These are phyloP conservation scores for Aspergillus ochraceus DNA, from an alignment of 2,329 filamentous ascomycete genomes.

Conservation along the genomic window DNA sequence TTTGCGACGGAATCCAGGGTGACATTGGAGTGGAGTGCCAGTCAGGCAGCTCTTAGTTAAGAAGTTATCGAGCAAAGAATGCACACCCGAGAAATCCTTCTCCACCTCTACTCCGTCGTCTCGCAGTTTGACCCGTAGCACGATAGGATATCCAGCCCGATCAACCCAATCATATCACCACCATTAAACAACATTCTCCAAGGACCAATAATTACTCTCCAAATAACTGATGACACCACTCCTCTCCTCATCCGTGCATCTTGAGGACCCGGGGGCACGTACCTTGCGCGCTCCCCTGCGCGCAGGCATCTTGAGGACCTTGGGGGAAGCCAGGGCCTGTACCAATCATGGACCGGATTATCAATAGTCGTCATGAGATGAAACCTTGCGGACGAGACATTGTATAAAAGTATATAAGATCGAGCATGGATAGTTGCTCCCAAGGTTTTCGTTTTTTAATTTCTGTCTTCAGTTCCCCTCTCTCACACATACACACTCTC, in stretches of 20 bases:
- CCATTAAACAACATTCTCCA: neutral
- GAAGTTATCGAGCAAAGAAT: neutral
- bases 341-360: constrained; percentile 9
- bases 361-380: neutral
- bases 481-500: too few species aligned
- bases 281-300: neutral
- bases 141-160: too few species aligned
- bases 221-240: neutral
- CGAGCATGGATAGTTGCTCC: neutral
- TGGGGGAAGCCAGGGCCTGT: neutral
- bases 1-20: constrained; percentile 52
- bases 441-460: neutral
- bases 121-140: neutral
- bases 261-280: neutral
- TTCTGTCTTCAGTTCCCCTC: neutral
- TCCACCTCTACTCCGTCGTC: too few species aligned
- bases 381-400: neutral
- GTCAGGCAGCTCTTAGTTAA: neutral
- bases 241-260: neutral
- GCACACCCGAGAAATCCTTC: neutral
- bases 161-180: neutral
- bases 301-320: constrained; percentile 2
- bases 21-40: constrained; percentile 42
- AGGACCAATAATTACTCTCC: neutral
- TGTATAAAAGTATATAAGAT: neutral